Conservation (phyloP, 139 green algal genomes). For the Chlamydomonas schloesseri region DNA sequence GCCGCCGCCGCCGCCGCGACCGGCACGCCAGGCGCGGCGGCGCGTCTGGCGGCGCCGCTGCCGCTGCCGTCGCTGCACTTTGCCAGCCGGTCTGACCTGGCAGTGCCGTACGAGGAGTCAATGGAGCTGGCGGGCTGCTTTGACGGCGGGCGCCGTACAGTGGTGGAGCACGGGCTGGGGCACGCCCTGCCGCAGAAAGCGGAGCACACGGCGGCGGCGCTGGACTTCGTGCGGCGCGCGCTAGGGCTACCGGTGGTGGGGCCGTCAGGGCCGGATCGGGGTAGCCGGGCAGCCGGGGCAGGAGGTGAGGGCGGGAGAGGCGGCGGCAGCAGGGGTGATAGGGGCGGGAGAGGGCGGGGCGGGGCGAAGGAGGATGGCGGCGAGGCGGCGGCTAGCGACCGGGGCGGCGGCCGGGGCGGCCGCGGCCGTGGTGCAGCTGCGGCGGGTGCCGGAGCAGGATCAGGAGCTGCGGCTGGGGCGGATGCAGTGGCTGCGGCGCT, state of each 20-base stretch:
- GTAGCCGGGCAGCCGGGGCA: not conserved
- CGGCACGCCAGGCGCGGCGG: not conserved
- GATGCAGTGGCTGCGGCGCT: not conserved
- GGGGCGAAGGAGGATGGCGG: not conserved
- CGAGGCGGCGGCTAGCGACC: not conserved
- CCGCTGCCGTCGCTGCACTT: conserved; percentile 57
- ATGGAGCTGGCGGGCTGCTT: conserved; percentile 49
- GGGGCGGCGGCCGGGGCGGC: not conserved
- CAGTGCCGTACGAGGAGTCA: conserved; percentile 43
- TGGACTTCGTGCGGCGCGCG: conserved; percentile 23
- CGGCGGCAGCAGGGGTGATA: not conserved
- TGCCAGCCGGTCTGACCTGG: conserved; percentile 44
- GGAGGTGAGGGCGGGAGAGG: not conserved
- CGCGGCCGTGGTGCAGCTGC: too few species aligned
- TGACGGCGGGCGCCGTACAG: not conserved
- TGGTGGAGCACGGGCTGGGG: conserved; percentile 53
- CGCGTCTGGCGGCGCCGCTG: conserved; percentile 30
- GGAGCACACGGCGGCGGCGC: not conserved
- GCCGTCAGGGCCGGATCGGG: not conserved
- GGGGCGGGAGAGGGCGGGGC: too few species aligned
- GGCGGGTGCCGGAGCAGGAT: too few species aligned
- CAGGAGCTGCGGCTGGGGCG: not conserved
- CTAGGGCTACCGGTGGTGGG: not conserved
- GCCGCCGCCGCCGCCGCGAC: not conserved
- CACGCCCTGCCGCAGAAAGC: conserved; percentile 64